Evolutionary conservation across 2,329 filamentous ascomycete species (phyloP).

Genomic region (Parascedosporium putredinis): DNA sequence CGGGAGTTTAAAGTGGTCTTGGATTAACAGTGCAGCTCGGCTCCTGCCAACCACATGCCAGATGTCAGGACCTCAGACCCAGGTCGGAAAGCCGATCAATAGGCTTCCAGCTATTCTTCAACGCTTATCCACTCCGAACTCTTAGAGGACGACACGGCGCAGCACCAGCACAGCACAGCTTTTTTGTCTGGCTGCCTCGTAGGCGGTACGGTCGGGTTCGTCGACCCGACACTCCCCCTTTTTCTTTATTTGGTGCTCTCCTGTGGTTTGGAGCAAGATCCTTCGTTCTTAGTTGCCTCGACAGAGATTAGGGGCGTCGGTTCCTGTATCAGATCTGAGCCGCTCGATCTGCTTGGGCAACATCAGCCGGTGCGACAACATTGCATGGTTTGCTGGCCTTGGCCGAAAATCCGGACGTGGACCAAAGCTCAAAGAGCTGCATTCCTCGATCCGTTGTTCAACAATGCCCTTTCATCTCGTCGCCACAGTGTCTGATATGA

Average conservation of each 20-base stretch:
- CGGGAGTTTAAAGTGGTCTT: background rate
- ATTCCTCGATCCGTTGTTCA: too few relatives aligned
- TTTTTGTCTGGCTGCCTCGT: background rate
- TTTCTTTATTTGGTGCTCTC: background rate
- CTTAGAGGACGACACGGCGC: too few relatives aligned
- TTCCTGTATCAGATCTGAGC: constrained; percentile 1
- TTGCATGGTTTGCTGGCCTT: background rate
- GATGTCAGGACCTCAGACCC: background rate
- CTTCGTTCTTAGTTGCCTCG: background rate
- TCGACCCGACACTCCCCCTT: background rate
- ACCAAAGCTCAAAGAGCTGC: too few relatives aligned
- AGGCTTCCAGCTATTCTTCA: background rate
- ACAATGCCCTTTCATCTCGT: too few relatives aligned
- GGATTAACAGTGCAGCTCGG: background rate
- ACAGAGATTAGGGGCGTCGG: background rate
- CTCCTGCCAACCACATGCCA: constrained; percentile 2
- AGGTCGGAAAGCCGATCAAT: constrained; percentile 1
- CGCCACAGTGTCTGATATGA: too few relatives aligned
- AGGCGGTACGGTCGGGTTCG: background rate
- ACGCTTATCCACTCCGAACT: background rate
- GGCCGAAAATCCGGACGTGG: too few relatives aligned
- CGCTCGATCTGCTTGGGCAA: too few relatives aligned
- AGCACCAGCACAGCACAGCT: too few relatives aligned
- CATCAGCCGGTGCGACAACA: too few relatives aligned
- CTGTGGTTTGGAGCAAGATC: background rate